Percentiles rank a stretch among this genome's conserved stretches.
phyloP scores from a whole-genome alignment of 306 rosid genomes.

The Pyrus betulifolia region DNA sequence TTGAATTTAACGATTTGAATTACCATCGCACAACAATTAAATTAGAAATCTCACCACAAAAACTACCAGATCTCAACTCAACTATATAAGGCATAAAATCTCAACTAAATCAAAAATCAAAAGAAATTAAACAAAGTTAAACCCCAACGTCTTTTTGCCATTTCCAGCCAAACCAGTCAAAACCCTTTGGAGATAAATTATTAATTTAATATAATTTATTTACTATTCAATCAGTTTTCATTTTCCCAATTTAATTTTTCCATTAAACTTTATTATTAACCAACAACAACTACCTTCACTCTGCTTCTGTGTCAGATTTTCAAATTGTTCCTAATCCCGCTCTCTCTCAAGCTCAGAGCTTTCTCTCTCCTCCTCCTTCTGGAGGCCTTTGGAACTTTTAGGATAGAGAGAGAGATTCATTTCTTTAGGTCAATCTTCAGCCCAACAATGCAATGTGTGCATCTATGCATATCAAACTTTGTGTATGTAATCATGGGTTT shows the following conservation, averaged over 20 bases:
- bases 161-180: constrained; percentile 7
- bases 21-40: neutral
- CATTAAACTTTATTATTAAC: neutral
- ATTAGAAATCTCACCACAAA: neutral
- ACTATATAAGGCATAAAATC: neutral
- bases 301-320: constrained; percentile 4
- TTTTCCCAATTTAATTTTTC: neutral
- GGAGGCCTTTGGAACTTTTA: constrained; percentile 27
- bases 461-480: neutral
- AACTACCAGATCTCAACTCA: neutral
- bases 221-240: neutral
- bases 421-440: constrained; percentile 39
- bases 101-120: neutral
- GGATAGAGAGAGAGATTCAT: constrained; percentile 27
- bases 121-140: neutral
- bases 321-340: constrained; percentile 16
- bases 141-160: neutral
- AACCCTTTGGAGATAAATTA: neutral
- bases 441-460: neutral
- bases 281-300: neutral
- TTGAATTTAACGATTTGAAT: no score
- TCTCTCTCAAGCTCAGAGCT: neutral
- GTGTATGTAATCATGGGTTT: neutral
- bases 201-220: neutral
- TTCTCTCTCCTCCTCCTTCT: neutral